Conservation (phyloP, 2,329 filamentous ascomycete genomes). For the Aspergillus quadrilineatus region DNA sequence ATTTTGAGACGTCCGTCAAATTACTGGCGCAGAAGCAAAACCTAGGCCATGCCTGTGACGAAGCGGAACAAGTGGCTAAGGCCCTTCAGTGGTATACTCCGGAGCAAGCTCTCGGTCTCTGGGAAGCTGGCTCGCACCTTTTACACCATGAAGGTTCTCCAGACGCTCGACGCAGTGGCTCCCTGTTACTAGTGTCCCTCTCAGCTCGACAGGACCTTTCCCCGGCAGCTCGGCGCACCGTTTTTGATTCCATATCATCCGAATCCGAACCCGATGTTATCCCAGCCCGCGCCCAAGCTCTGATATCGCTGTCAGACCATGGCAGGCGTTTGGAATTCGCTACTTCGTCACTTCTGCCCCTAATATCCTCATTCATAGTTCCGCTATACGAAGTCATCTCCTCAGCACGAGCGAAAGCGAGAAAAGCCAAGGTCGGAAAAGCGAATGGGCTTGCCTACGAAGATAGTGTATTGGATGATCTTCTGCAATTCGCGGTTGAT, state of each 20-base stretch:
- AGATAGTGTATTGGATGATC: slow-evolving; percentile 37
- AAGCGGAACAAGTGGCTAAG: slow-evolving; percentile 37
- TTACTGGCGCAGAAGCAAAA: slow-evolving; percentile 36
- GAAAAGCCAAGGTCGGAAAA: slow-evolving; percentile 36
- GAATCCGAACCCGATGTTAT: slow-evolving; percentile 38
- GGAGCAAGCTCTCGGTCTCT: slow-evolving; percentile 42
- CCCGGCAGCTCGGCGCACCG: slow-evolving; percentile 30
- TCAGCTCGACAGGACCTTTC: slow-evolving; percentile 41
- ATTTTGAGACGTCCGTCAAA: slow-evolving; percentile 39
- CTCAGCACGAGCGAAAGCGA: slow-evolving; percentile 36
- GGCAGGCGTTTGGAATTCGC: slow-evolving; percentile 45
- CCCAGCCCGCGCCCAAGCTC: slow-evolving; percentile 38
- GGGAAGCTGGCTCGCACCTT: slow-evolving; percentile 41
- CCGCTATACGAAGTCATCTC: slow-evolving; percentile 41
- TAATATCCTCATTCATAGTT: slow-evolving; percentile 41
- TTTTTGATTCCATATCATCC: slow-evolving; percentile 39
- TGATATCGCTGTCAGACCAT: slow-evolving; percentile 44
- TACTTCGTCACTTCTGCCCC: slow-evolving; percentile 37
- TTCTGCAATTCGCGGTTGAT: slow-evolving; percentile 45
- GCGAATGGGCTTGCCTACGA: slow-evolving; percentile 34
- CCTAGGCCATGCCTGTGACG: slow-evolving; percentile 37
- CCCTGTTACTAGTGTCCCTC: slow-evolving; percentile 37
- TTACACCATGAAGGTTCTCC: slow-evolving; percentile 35
- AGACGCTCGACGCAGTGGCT: slow-evolving; percentile 39
- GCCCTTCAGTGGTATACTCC: slow-evolving; percentile 37